phyloP scores from a whole-genome alignment of 176 grass and related monocot species.

The Avena eriantha region DNA sequence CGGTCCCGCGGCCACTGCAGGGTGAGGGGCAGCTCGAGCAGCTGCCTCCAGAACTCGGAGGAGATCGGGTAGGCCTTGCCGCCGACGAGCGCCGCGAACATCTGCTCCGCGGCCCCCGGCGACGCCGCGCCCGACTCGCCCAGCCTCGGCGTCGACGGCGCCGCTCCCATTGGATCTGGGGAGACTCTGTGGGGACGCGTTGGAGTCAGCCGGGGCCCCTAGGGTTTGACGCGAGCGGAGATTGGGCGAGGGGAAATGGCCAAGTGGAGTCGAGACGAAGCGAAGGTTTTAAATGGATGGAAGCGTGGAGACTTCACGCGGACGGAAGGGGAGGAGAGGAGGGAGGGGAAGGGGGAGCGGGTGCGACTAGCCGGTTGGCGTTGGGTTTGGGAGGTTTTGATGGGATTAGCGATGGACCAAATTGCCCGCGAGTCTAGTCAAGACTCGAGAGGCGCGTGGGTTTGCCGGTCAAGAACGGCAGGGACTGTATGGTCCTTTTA shows the following conservation, averaged over 20 bases:
- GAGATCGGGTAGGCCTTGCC: slow-evolving; percentile 70
- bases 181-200: background rate
- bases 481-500: slow-evolving; percentile 21
- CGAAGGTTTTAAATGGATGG: slow-evolving; percentile 57
- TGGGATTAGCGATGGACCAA: background rate
- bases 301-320: slow-evolving; percentile 53
- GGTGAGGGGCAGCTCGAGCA: slow-evolving; percentile 91
- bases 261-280: slow-evolving; percentile 54
- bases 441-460: no score
- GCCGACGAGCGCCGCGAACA: slow-evolving; percentile 88
- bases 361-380: slow-evolving; percentile 21
- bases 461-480: background rate
- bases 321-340: background rate
- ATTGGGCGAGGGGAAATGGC: slow-evolving; percentile 25
- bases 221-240: slow-evolving; percentile 52
- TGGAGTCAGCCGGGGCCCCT: background rate
- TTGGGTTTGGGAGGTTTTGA: slow-evolving; percentile 48
- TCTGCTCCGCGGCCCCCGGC: slow-evolving; percentile 69
- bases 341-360: background rate
- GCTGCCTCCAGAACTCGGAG: slow-evolving; percentile 94
- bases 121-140: slow-evolving; percentile 26
- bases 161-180: slow-evolving; percentile 83
- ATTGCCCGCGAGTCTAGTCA: background rate
- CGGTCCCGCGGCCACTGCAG: slow-evolving; percentile 89
- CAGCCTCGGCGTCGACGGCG: slow-evolving; percentile 86